phyloP scores from a whole-genome alignment of 1,284 basidiomycete species.

The Sporisorium reilianum region DNA sequence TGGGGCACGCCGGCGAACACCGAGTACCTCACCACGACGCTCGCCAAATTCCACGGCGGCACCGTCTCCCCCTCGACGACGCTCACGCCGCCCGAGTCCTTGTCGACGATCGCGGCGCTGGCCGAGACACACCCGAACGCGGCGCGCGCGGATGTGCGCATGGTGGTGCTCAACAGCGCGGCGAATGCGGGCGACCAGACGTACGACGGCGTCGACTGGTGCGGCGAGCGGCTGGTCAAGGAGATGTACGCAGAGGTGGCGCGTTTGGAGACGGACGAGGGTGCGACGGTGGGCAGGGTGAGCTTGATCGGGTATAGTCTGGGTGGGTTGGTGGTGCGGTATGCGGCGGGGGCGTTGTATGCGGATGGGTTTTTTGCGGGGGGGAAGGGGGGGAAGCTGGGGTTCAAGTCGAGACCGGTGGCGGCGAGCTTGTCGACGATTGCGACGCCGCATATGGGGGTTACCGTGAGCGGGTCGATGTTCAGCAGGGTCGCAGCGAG shows the following conservation, averaged over 20 bases:
- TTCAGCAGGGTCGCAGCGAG: constrained; percentile 76
- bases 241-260: constrained; percentile 71
- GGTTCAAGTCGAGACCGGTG: constrained; percentile 30
- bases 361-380: constrained; percentile 69
- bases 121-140: constrained; percentile 28
- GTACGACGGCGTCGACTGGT: constrained; percentile 82
- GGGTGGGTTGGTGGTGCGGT: constrained; percentile 83
- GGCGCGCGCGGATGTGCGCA: constrained; percentile 23
- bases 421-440: constrained; percentile 77
- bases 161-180: constrained; percentile 74
- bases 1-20: constrained; percentile 80
- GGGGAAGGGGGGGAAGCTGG: background rate
- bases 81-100: constrained; percentile 25
- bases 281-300: constrained; percentile 24
- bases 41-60: constrained; percentile 65
- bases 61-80: constrained; percentile 17
- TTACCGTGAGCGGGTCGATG: constrained; percentile 56
- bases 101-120: constrained; percentile 14
- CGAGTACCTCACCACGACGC: constrained; percentile 71
- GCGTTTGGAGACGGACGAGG: constrained; percentile 35
- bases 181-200: constrained; percentile 76
- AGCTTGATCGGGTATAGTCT: constrained; percentile 75
- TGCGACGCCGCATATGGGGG: constrained; percentile 83
- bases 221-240: constrained; percentile 77
- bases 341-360: constrained; percentile 79